Conservation (phyloP, 495 filamentous ascomycete species). For the Parmelia sp. region DNA sequence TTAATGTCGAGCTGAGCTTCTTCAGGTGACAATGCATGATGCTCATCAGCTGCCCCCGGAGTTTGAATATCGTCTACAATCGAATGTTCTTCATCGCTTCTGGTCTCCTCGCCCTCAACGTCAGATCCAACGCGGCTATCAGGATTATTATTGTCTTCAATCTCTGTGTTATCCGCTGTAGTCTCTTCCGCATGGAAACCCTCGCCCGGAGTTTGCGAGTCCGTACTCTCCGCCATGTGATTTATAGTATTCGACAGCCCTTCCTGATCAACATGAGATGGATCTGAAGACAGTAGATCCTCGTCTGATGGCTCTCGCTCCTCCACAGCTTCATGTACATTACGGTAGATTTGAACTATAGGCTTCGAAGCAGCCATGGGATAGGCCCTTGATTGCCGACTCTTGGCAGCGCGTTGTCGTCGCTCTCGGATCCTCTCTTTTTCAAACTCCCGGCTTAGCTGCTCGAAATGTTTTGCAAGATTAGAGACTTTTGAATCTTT, state of each 20-base stretch:
- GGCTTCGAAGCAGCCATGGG: slow-evolving; percentile 90
- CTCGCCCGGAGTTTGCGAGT: slow-evolving; percentile 27
- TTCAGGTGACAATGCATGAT: slow-evolving; percentile 51
- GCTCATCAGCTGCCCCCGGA: slow-evolving; percentile 59
- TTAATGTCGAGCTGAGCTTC: slow-evolving; percentile 54
- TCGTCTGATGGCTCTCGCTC: slow-evolving; percentile 73
- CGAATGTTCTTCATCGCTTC: slow-evolving; percentile 62
- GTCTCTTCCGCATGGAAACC: slow-evolving; percentile 26
- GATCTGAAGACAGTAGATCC: slow-evolving; percentile 32
- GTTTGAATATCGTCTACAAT: slow-evolving; percentile 60
- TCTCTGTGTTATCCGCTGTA: slow-evolving; percentile 42
- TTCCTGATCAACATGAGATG: slow-evolving; percentile 21
- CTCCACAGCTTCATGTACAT: slow-evolving; percentile 86
- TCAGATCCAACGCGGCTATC: slow-evolving; percentile 56
- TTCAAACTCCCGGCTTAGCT: slow-evolving; percentile 92
- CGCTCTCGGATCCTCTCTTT: slow-evolving; percentile 85
- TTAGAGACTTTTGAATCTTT: slow-evolving; percentile 74
- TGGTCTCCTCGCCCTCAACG: slow-evolving; percentile 54
- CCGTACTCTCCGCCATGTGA: slow-evolving; percentile 21
- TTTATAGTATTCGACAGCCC: slow-evolving; percentile 23
- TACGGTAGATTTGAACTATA: slow-evolving; percentile 90
- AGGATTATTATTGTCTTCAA: slow-evolving; percentile 43
- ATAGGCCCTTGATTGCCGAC: slow-evolving; percentile 72
- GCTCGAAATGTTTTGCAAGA: slow-evolving; percentile 91
- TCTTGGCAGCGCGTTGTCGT: slow-evolving; percentile 72